These are phyloP conservation scores for Crithidia sp. DNA, from an alignment of 208 protist species.

Conservation along the genomic window DNA sequence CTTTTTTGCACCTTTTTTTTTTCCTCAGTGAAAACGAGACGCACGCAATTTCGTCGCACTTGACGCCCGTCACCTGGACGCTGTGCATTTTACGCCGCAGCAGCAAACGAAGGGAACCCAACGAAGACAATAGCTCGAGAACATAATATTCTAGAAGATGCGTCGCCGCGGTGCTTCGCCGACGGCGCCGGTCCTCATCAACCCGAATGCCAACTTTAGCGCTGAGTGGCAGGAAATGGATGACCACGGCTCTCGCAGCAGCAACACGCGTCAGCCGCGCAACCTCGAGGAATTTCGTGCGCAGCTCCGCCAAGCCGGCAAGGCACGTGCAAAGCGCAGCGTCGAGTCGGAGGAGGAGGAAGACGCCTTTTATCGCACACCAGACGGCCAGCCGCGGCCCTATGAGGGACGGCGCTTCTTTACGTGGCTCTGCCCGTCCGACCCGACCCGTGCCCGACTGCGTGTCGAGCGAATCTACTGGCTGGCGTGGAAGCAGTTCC, in stretches of 20 bases:
- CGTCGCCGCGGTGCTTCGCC: constrained; percentile 6
- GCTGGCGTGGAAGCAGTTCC: constrained; percentile 64
- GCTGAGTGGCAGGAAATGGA: constrained; percentile 30
- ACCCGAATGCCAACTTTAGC: constrained; percentile 19
- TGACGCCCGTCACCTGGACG: neutral
- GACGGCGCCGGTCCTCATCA: neutral
- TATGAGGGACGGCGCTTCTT: constrained; percentile 51
- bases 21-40: too few species aligned
- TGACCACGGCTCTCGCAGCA: neutral
- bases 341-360: constrained; percentile 57
- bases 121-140: neutral
- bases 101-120: neutral
- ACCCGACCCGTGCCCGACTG: constrained; percentile 53
- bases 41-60: too few species aligned
- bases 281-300: constrained; percentile 35
- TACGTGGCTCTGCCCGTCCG: constrained; percentile 47
- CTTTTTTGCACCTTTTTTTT: too few species aligned
- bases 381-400: constrained; percentile 1
- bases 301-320: constrained; percentile 9
- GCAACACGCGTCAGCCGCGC: constrained; percentile 8
- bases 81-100: neutral
- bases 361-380: constrained; percentile 42
- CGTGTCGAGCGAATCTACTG: constrained; percentile 82
- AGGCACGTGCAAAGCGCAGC: constrained; percentile 16
- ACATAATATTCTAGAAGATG: neutral